phyloP scores from a whole-genome alignment of 1,284 basidiomycete species.

The Butyriboletus appendiculatus region DNA sequence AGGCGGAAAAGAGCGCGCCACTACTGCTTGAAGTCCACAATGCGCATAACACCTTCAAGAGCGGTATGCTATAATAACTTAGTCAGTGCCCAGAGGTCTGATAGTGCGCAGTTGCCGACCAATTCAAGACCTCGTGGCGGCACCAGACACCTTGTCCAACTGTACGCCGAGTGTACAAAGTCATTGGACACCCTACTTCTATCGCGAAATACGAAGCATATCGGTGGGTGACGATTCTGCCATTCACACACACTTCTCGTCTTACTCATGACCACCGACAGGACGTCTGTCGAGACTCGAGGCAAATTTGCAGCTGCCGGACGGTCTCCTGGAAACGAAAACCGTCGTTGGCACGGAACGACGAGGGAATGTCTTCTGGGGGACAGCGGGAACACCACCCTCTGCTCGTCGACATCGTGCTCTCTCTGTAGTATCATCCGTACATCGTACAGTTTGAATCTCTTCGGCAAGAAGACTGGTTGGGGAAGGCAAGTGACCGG shows the following conservation, averaged over 20 bases:
- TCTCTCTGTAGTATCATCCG: slow-evolving; percentile 59
- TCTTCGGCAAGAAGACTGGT: slow-evolving; percentile 64
- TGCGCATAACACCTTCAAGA: slow-evolving; percentile 60
- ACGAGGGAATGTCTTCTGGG: slow-evolving; percentile 56
- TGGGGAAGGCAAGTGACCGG: slow-evolving; percentile 53
- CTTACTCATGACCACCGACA: slow-evolving; percentile 20
- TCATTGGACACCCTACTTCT: slow-evolving; percentile 47
- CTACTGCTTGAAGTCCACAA: slow-evolving; percentile 58
- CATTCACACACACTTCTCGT: neutral
- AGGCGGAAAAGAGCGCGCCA: slow-evolving; percentile 53
- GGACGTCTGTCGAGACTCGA: slow-evolving; percentile 52
- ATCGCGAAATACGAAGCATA: slow-evolving; percentile 58
- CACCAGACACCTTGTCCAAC: slow-evolving; percentile 54
- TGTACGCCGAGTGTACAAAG: slow-evolving; percentile 61
- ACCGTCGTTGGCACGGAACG: slow-evolving; percentile 45
- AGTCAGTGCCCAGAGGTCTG: slow-evolving; percentile 1
- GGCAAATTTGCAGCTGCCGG: slow-evolving; percentile 55
- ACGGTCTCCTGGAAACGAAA: slow-evolving; percentile 60
- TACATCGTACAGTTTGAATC: slow-evolving; percentile 58
- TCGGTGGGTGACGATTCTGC: slow-evolving; percentile 39
- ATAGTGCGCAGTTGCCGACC: slow-evolving; percentile 49
- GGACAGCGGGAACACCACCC: slow-evolving; percentile 53
- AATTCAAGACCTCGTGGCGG: slow-evolving; percentile 69
- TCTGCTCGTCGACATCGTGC: slow-evolving; percentile 55
- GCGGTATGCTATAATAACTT: slow-evolving; percentile 42